These are phyloP conservation scores for Ceratocystis diversiconidia DNA, from an alignment of 2,329 filamentous ascomycete species.

Conservation along the genomic window DNA sequence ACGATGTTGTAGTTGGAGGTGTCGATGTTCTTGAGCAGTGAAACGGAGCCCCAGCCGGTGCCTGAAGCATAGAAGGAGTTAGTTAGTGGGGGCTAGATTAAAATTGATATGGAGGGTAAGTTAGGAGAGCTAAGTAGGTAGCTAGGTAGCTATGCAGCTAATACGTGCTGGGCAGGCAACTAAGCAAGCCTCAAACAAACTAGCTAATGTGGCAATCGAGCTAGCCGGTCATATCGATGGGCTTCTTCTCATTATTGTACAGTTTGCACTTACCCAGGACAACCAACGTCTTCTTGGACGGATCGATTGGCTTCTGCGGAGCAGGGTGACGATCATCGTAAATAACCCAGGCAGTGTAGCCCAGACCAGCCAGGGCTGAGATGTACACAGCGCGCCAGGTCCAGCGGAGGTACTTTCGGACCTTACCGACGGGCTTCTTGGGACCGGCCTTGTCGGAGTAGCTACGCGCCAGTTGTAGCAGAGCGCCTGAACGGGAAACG, in stretches of 20 bases:
- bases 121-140: no score
- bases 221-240: not conserved
- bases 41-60: conserved; percentile 90
- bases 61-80: conserved; percentile 37
- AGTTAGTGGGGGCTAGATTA: not conserved
- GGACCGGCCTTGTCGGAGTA: conserved; percentile 38
- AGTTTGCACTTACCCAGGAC: conserved; percentile 58
- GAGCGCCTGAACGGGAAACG: conserved; percentile 17
- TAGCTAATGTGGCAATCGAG: no score
- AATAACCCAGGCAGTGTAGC: conserved; percentile 64
- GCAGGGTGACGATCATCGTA: conserved; percentile 69
- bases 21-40: conserved; percentile 94
- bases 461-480: conserved; percentile 20
- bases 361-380: conserved; percentile 53
- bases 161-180: no score
- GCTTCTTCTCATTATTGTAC: not conserved
- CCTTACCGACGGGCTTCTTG: conserved; percentile 41
- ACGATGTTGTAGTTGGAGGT: conserved; percentile 98
- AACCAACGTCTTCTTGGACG: conserved; percentile 90
- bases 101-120: conserved; percentile 20
- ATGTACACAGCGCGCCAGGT: conserved; percentile 73
- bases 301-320: conserved; percentile 66
- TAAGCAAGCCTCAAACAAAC: no score
- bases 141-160: no score
- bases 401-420: conserved; percentile 59